These are phyloP conservation scores for Candida endomychidarum DNA, from an alignment of 805 yeast genomes.

Conservation along the genomic window DNA sequence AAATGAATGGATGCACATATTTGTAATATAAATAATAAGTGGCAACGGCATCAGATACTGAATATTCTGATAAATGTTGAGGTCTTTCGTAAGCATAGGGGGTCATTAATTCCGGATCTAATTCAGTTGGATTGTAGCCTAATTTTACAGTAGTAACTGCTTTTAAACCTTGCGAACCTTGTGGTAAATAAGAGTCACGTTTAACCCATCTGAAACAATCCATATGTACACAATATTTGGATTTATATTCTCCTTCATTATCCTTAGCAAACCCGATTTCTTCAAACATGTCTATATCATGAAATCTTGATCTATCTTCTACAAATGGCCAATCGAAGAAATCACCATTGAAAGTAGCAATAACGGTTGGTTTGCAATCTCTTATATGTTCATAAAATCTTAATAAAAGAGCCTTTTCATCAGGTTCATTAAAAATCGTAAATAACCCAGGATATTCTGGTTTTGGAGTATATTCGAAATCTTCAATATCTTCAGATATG, in stretches of 20 bases:
- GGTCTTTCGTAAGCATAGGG: slow-evolving; percentile 96
- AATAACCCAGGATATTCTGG: slow-evolving; percentile 93
- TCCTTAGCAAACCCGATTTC: slow-evolving; percentile 95
- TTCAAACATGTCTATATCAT: slow-evolving; percentile 83
- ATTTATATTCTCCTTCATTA: slow-evolving; percentile 87
- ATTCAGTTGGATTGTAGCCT: slow-evolving; percentile 94
- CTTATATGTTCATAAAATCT: slow-evolving; percentile 88
- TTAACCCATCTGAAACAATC: slow-evolving; percentile 98
- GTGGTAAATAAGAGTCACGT: slow-evolving; percentile 95
- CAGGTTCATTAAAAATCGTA: slow-evolving; percentile 84
- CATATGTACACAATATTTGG: slow-evolving; percentile 92
- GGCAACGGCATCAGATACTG: slow-evolving; percentile 99
- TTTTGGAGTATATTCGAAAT: slow-evolving; percentile 95
- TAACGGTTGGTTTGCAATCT: slow-evolving; percentile 91
- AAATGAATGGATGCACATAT: slow-evolving; percentile 95
- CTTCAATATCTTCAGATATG: slow-evolving; percentile 91
- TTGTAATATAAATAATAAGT: slow-evolving; percentile 94
- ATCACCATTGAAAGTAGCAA: slow-evolving; percentile 97
- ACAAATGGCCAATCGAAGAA: slow-evolving; percentile 99
- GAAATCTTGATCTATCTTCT: slow-evolving; percentile 79
- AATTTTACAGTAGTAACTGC: slow-evolving; percentile 95
- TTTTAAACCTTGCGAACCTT: slow-evolving; percentile 97
- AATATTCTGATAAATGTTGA: slow-evolving; percentile 88
- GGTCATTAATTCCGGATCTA: slow-evolving; percentile 97
- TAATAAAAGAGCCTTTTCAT: slow-evolving; percentile 71